Evolutionary conservation across 169 alveolate genomes (phyloP).

Genomic region (Plasmodium gallinaceum): DNA sequence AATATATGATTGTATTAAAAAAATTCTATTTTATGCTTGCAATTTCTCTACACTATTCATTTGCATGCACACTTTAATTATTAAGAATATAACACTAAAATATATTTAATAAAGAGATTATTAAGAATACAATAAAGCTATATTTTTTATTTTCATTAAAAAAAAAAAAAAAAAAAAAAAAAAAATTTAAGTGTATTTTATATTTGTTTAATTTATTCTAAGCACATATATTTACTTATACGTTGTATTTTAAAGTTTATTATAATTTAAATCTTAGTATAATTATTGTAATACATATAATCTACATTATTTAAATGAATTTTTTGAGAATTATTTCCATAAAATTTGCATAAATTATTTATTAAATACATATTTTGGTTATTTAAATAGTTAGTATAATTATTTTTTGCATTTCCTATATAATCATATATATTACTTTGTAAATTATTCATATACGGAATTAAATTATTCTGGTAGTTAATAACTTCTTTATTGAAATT

Average conservation of each 20-base stretch:
- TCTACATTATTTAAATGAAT: conserved; percentile 39
- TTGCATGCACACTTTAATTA: too few relatives aligned
- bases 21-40: too few relatives aligned
- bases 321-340: conserved; percentile 46
- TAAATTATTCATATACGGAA: conserved; percentile 25
- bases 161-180: background rate
- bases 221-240: background rate
- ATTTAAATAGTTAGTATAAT: conserved; percentile 17
- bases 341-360: conserved; percentile 23
- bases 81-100: background rate
- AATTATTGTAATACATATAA: conserved; percentile 26
- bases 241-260: background rate
- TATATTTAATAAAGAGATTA: background rate
- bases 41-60: too few relatives aligned
- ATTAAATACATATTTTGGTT: conserved; percentile 38
- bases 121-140: background rate
- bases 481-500: conserved; percentile 16
- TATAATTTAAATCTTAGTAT: conserved; percentile 25
- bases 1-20: background rate
- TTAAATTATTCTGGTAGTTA: conserved; percentile 22
- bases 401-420: conserved; percentile 22
- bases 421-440: conserved; percentile 44
- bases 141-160: background rate
- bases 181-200: background rate
- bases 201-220: background rate